Evolutionary conservation across 192 early-diverging fungal genomes (phyloP).

Genomic region (Phycomyces nitens): DNA sequence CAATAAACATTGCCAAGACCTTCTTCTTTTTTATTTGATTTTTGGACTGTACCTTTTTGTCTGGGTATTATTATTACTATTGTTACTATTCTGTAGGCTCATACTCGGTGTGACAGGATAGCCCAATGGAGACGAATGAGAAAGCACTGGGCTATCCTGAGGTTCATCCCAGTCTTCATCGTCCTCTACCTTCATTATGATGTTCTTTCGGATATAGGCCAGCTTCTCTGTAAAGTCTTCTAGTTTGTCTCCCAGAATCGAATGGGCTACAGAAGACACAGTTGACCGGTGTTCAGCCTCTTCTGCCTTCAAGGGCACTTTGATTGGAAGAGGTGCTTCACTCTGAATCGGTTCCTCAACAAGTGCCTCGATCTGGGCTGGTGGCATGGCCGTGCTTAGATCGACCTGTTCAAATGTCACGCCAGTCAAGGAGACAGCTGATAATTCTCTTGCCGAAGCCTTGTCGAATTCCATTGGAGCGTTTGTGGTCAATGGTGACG

Average conservation of each 20-base stretch:
- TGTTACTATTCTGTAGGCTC: background rate
- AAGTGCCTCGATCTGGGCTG: background rate
- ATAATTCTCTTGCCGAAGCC: background rate
- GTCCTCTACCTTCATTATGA: conserved; percentile 35
- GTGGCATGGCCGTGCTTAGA: background rate
- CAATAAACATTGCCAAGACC: background rate
- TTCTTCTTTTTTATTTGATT: no score
- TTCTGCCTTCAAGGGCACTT: background rate
- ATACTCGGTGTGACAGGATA: background rate
- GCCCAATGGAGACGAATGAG: background rate
- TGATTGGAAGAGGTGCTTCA: background rate
- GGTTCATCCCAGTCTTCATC: conserved; percentile 25
- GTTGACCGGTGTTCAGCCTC: conserved; percentile 17
- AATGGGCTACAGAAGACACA: conserved; percentile 26
- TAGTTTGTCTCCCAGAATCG: conserved; percentile 29
- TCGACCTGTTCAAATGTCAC: background rate
- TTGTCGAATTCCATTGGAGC: background rate
- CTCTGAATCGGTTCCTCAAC: background rate
- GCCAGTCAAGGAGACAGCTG: conserved; percentile 1
- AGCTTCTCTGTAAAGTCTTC: conserved; percentile 39
- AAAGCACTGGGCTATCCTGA: background rate
- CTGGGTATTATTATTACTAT: background rate
- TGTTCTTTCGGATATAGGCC: conserved; percentile 35
- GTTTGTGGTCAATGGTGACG: background rate
- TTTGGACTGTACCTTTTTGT: background rate